Base-by-base conservation (phyloP, 352 stramenopile species). In the Globisporangium heterothallicum region DNA sequence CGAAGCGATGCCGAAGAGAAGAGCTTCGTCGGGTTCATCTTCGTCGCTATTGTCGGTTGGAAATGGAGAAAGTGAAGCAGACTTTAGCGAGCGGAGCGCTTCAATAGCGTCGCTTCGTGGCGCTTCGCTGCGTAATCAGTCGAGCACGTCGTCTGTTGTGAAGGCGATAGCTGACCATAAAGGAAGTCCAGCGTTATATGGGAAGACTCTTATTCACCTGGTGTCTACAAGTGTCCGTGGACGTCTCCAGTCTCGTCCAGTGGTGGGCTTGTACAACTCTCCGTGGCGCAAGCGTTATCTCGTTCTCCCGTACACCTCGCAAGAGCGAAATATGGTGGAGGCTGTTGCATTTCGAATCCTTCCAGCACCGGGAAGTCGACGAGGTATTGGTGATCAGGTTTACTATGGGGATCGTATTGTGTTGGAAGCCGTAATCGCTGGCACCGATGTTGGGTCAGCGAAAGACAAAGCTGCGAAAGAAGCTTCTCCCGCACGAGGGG, bases 241-340 rank as follows among this genome's bases (percentile, higher is more conserved):
- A n/a, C 74, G 77, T 2, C 68, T 92, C 18, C 74, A 90, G 42
- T 84, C 80, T 13, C 68, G 81, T 21, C 78, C 78, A 19, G 74
- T 86, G 2, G 73, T 92, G 40, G 82, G 82, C 0, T 66, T 90
- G 46, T 92, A 92, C 55, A 87, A 73, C 29, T 90, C 82, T 21
- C 78, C 78, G 21, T 92, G 82, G 82, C 68, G 74, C 40, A 90
- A 90, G 40, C 71, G 82, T n/a, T 92, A 92, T 49, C 68, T 92
- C 6, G 79, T 90, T 22, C 63, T 92, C 24, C 81, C 81, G 2
- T 88, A 84, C 38, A 88, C 80, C 8, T 63, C 78, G 1, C 74
- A 86, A 34, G 78, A 92, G 44, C 64, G 78, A 14, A 72, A 84
- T 42, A 61, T 78, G 46, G 80, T 93, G 36, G 61, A 88, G 56